Evolutionary conservation across 2,329 filamentous ascomycete species (phyloP), one percentile per base, ranked within the genome.

Genomic region (Xylariaceae sp.): DNA sequence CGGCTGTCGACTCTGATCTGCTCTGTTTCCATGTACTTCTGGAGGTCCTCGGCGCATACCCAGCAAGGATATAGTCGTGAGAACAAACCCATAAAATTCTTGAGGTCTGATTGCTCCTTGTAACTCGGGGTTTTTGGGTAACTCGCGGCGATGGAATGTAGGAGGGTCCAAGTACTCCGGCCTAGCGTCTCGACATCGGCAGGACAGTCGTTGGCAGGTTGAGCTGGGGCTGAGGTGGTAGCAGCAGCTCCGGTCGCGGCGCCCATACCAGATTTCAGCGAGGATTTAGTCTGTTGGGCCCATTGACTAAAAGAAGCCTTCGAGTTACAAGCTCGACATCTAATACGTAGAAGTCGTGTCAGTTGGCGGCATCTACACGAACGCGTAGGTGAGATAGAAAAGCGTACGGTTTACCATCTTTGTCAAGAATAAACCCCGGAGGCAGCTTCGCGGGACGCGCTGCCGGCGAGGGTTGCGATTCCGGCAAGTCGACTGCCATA

Each of bases 31-130:
- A 98, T 88, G 82, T 94, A 98, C 0, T 73, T 73, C 73, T 89
- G 89, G 74, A 99, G 97, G 71, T 98, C 94, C 59, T 94, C 89
- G 29, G 93, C 95, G 75, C 95, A 99, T 3, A 90, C 85, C 92
- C 93, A 96, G 79, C 95, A 99, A 3, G 95, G 95, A 71, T 99
- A 99, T 17, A 98, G 76, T 65, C 89, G 89, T 23, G 90, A 87
- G 73, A 99, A 96, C 2, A 92, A 80, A 21, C 79, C 78, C 67
- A 99, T 82, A 76, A 99, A 98, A 48, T 85, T 82, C 53, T 81
- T 80, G 66, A 96, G 88, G 66, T 97, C 89, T 26, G 78, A 77
- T 72, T 97, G 92, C 66, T 96, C 85, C 8, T 79, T 74, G 1
- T 79, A 73, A 0, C 87, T 85, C 0, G 95, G 92, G 6, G 72